These are phyloP conservation scores for Closterium sp. DNA, from an alignment of 139 green algal species.

Conservation along the genomic window DNA sequence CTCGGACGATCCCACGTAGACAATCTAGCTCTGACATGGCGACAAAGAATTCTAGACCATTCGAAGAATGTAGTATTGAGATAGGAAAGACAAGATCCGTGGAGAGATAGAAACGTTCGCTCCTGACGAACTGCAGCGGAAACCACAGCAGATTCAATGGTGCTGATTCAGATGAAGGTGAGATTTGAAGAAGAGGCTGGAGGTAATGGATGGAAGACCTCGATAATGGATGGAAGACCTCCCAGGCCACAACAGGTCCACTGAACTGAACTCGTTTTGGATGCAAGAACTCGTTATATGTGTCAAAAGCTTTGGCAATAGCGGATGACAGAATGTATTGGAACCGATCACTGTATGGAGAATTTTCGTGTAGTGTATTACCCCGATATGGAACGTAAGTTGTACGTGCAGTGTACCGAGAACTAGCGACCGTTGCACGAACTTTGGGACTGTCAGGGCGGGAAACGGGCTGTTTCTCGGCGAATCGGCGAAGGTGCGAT, in stretches of 20 bases:
- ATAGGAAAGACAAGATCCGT: neutral
- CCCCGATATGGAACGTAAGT: neutral
- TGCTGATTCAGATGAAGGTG: too few relatives aligned
- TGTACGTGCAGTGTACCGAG: neutral
- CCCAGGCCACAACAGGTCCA: neutral
- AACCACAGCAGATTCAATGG: neutral
- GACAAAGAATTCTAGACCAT: neutral
- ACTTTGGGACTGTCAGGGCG: neutral
- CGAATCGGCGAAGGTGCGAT: neutral
- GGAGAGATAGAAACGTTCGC: neutral
- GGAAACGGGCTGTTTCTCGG: neutral
- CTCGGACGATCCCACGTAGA: constrained; percentile 76
- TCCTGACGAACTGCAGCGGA: neutral
- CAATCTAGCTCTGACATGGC: constrained; percentile 9
- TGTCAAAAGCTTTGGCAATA: neutral
- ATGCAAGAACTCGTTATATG: neutral
- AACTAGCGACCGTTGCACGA: neutral
- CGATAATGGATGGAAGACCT: too few relatives aligned
- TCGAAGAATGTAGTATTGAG: neutral
- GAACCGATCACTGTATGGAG: neutral
- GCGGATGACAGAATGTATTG: neutral
- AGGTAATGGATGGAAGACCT: too few relatives aligned
- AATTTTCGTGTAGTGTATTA: neutral
- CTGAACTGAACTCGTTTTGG: neutral
- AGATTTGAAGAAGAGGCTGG: too few relatives aligned